Evolutionary conservation across 345 rosid species (phyloP).

Genomic region (Hypericum perforatum): DNA sequence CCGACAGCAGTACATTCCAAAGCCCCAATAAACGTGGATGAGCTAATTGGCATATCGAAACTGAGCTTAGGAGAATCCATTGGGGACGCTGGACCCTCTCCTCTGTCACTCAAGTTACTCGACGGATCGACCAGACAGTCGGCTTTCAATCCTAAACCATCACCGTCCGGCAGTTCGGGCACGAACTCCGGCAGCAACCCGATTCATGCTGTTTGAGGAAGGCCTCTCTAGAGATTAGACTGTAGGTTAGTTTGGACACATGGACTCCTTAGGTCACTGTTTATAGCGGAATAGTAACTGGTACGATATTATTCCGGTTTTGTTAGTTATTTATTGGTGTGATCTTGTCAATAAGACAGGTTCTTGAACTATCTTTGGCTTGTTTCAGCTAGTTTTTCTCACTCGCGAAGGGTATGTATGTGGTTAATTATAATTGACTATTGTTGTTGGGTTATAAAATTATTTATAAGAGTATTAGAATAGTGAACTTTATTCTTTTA

Average conservation of each 20-base stretch:
- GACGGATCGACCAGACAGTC: conserved; percentile 24
- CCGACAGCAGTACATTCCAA: conserved; percentile 28
- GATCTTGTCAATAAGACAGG: conserved; percentile 20
- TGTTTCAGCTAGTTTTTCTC: conserved; percentile 1
- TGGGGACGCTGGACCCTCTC: conserved; percentile 15
- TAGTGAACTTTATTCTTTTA: no score
- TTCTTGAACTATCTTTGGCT: conserved; percentile 5
- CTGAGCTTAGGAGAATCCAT: conserved; percentile 23
- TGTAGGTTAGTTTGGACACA: conserved; percentile 15
- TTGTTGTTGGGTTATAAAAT: no score
- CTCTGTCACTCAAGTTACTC: conserved; percentile 19
- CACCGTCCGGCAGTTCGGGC: conserved; percentile 6
- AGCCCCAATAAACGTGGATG: conserved; percentile 23
- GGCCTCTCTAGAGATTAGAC: conserved; percentile 7
- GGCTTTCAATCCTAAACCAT: conserved; percentile 23
- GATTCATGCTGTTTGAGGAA: conserved; percentile 20
- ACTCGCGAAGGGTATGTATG: no score
- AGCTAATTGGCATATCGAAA: conserved; percentile 27
- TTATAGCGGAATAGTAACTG: conserved; percentile 25
- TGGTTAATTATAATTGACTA: no score
- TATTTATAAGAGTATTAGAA: no score
- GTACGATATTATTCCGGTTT: conserved; percentile 24
- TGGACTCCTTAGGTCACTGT: conserved; percentile 22
- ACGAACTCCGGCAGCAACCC: conserved; percentile 18
- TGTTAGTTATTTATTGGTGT: conserved; percentile 23